These are phyloP conservation scores for Rhodotorula sp. DNA, from an alignment of 1,284 basidiomycete species.

Conservation along the genomic window DNA sequence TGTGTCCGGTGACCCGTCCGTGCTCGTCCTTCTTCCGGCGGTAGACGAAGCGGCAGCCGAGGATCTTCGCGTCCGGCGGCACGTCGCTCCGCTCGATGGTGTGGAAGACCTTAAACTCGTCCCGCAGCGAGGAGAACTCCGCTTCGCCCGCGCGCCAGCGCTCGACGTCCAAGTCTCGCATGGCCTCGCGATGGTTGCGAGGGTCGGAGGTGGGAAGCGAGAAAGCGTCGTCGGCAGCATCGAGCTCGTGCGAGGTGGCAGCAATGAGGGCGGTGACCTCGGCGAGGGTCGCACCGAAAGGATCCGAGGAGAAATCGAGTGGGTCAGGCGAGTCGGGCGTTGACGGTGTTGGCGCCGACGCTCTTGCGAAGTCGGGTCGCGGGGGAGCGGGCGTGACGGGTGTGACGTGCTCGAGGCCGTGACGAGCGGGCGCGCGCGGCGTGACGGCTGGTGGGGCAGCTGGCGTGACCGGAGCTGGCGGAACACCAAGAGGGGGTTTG, in stretches of 20 bases:
- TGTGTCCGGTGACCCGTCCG: slow-evolving; percentile 44
- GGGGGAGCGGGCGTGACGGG: no score
- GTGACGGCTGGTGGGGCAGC: no score
- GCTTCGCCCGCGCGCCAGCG: not conserved
- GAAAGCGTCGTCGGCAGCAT: not conserved
- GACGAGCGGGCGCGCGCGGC: no score
- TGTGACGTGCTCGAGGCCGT: no score
- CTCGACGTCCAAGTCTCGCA: not conserved
- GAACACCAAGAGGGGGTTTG: no score
- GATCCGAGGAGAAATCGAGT: slow-evolving; percentile 4
- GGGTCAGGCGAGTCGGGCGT: no score
- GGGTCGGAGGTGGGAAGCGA: not conserved
- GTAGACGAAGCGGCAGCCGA: slow-evolving; percentile 50
- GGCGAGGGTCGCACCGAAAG: not conserved
- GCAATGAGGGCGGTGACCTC: not conserved
- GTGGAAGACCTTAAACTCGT: slow-evolving; percentile 5
- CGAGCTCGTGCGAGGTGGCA: not conserved
- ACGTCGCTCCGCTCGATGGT: not conserved
- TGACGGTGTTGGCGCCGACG: no score
- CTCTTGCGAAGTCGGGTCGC: no score
- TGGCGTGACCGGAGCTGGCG: no score
- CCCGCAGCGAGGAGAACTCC: not conserved
- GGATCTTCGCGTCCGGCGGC: slow-evolving; percentile 44
- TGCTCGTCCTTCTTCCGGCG: slow-evolving; percentile 49
- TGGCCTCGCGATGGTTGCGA: not conserved